A percentile compares a stretch with the other conserved stretches of the same genome.
Evolutionary conservation across 495 filamentous ascomycete species (phyloP).

Genomic region (Lineolata rhizophorae): DNA sequence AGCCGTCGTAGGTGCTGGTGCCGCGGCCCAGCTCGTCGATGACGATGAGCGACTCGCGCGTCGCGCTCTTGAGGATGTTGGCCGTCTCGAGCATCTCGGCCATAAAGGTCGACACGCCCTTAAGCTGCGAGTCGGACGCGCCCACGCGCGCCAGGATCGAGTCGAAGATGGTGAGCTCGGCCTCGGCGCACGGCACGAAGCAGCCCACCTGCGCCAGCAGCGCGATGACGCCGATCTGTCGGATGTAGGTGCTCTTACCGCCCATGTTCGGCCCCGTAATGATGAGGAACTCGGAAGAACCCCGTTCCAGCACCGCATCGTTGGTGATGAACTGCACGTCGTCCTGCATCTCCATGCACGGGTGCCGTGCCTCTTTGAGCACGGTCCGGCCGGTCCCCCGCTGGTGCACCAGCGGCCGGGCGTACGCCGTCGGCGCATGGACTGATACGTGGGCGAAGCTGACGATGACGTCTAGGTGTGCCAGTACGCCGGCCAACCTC

Average conservation of each 20-base stretch:
- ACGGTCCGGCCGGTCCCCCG: slow-evolving; percentile 80
- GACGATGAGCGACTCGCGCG: slow-evolving; percentile 84
- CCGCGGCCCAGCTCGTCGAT: slow-evolving; percentile 97
- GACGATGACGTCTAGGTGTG: slow-evolving; percentile 92
- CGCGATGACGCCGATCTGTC: slow-evolving; percentile 91
- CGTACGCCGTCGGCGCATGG: slow-evolving; percentile 79
- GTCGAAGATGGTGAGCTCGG: slow-evolving; percentile 91
- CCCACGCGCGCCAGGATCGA: slow-evolving; percentile 94
- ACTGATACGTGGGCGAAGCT: slow-evolving; percentile 87
- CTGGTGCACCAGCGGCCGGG: slow-evolving; percentile 77
- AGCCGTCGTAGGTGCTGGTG: slow-evolving; percentile 96
- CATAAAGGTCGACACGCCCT: slow-evolving; percentile 99
- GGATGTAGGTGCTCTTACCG: slow-evolving; percentile 96
- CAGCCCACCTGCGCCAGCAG: slow-evolving; percentile 95
- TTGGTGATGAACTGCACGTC: slow-evolving; percentile 98
- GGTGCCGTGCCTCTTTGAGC: slow-evolving; percentile 82
- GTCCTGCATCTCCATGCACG: slow-evolving; percentile 98
- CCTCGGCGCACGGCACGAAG: slow-evolving; percentile 82
- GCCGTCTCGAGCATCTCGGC: slow-evolving; percentile 98
- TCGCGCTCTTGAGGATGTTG: slow-evolving; percentile 94
- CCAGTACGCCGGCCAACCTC: slow-evolving; percentile 65
- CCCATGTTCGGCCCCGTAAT: slow-evolving; percentile 99
- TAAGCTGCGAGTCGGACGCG: slow-evolving; percentile 86
- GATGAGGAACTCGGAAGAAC: slow-evolving; percentile 74
- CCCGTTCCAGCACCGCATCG: slow-evolving; percentile 67